Evolutionary conservation across 352 stramenopile species (phyloP).

Genomic region (Phytophthora cactorum): DNA sequence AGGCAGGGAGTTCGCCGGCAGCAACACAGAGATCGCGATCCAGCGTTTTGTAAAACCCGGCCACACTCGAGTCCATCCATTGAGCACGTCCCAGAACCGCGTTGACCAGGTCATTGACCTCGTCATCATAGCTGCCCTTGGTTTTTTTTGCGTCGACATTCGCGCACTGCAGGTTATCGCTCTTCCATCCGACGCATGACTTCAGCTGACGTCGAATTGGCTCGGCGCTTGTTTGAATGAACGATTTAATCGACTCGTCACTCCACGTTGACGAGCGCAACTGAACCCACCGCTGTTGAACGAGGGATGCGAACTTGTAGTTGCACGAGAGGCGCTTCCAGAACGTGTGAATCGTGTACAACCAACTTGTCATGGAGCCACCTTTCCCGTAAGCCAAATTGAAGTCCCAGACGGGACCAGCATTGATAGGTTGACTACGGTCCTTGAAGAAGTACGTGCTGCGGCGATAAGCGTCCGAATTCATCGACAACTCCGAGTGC

Average conservation of each 20-base stretch:
- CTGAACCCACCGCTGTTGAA: slow-evolving; percentile 58
- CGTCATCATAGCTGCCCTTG: slow-evolving; percentile 46
- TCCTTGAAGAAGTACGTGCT: slow-evolving; percentile 82
- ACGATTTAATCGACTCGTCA: slow-evolving; percentile 52
- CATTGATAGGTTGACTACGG: slow-evolving; percentile 65
- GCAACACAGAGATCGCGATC: slow-evolving; percentile 39
- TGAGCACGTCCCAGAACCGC: slow-evolving; percentile 43
- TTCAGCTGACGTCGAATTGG: slow-evolving; percentile 55
- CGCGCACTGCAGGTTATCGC: slow-evolving; percentile 58
- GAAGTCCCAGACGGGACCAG: slow-evolving; percentile 73
- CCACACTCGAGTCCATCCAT: slow-evolving; percentile 65
- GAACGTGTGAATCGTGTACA: slow-evolving; percentile 59
- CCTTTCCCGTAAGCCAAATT: slow-evolving; percentile 67
- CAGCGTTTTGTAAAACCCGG: slow-evolving; percentile 47
- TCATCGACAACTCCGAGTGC: slow-evolving; percentile 68
- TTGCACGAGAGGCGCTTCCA: slow-evolving; percentile 75
- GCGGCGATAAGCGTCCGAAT: slow-evolving; percentile 65
- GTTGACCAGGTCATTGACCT: slow-evolving; percentile 40
- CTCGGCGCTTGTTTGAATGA: slow-evolving; percentile 44
- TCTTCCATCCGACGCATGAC: slow-evolving; percentile 57
- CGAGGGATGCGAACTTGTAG: slow-evolving; percentile 70
- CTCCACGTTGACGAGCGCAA: slow-evolving; percentile 59
- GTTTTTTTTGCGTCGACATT: slow-evolving; percentile 45
- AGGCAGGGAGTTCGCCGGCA: slow-evolving; percentile 51
- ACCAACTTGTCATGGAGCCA: slow-evolving; percentile 49